phyloP scores from a whole-genome alignment of 176 grass and related monocot genomes.

The Phoenix roebelenii region DNA sequence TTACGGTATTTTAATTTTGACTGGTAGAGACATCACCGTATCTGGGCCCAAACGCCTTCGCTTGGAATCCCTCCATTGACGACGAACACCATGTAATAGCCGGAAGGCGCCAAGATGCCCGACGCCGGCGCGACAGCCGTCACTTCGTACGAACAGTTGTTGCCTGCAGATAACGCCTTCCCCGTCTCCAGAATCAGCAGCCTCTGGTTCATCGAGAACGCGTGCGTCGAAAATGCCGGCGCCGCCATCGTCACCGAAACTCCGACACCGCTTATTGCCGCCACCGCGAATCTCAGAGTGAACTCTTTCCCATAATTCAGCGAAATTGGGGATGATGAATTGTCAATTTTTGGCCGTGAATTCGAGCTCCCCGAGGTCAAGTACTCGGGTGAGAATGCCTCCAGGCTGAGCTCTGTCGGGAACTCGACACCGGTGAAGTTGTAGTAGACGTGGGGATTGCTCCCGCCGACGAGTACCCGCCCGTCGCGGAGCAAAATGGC shows the following conservation, averaged over 20 bases:
- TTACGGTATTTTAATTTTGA: too few relatives aligned
- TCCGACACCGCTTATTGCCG: background rate
- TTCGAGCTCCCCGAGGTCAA: slow-evolving; percentile 30
- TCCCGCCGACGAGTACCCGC: slow-evolving; percentile 63
- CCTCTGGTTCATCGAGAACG: slow-evolving; percentile 81
- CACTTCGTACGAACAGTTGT: slow-evolving; percentile 8
- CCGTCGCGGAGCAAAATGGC: slow-evolving; percentile 57
- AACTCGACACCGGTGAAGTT: slow-evolving; percentile 54
- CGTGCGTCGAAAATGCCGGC: slow-evolving; percentile 77
- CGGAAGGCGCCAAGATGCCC: slow-evolving; percentile 43
- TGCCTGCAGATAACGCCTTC: background rate
- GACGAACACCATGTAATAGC: slow-evolving; percentile 81
- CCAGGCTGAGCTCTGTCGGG: slow-evolving; percentile 74
- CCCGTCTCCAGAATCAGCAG: slow-evolving; percentile 34
- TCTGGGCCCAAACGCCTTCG: slow-evolving; percentile 57
- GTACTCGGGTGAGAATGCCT: slow-evolving; percentile 74
- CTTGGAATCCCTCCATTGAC: slow-evolving; percentile 63
- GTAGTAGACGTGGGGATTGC: slow-evolving; percentile 73
- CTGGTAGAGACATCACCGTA: slow-evolving; percentile 23
- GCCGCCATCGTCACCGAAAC: slow-evolving; percentile 49
- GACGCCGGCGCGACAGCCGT: slow-evolving; percentile 34
- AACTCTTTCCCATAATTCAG: slow-evolving; percentile 31
- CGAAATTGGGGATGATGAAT: slow-evolving; percentile 7
- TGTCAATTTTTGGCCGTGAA: slow-evolving; percentile 35
- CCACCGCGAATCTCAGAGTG: slow-evolving; percentile 34